Evolutionary conservation across 2,329 filamentous ascomycete species (phyloP).

Genomic region (Hypoxylon sp.): DNA sequence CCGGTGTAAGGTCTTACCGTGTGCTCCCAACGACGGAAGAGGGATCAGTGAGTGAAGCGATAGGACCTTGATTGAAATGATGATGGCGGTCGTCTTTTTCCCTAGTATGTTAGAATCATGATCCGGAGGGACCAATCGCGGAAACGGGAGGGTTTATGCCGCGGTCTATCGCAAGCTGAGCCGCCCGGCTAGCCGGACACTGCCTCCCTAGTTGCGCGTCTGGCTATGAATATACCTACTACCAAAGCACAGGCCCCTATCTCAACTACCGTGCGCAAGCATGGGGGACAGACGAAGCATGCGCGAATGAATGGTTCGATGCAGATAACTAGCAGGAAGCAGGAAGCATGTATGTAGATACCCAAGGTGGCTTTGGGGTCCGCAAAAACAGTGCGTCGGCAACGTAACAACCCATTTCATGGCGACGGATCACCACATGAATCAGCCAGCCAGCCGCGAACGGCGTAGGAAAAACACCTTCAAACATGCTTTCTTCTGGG

Average conservation of each 20-base stretch:
- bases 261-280: no score
- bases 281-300: no score
- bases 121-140: conserved; percentile 38
- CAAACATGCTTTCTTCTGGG: conserved; percentile 21
- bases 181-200: conserved; percentile 33
- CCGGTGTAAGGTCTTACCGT: conserved; percentile 32
- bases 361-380: conserved; percentile 30
- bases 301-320: conserved; percentile 16
- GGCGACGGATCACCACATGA: conserved; percentile 25
- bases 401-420: conserved; percentile 27
- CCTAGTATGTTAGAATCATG: conserved; percentile 34
- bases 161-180: conserved; percentile 35
- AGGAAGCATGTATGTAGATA: conserved; percentile 6
- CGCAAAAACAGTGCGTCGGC: conserved; percentile 23
- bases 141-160: conserved; percentile 11
- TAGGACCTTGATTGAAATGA: no score
- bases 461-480: conserved; percentile 29
- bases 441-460: conserved; percentile 31
- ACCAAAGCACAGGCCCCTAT: neutral
- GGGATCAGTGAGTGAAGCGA: conserved; percentile 9
- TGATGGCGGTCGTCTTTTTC: conserved; percentile 23
- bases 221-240: conserved; percentile 8
- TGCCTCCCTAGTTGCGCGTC: conserved; percentile 34
- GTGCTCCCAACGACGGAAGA: conserved; percentile 27
- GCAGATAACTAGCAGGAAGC: conserved; percentile 24